Evolutionary conservation across 495 filamentous ascomycete genomes (phyloP).

Genomic region (Neurospora hispaniola): DNA sequence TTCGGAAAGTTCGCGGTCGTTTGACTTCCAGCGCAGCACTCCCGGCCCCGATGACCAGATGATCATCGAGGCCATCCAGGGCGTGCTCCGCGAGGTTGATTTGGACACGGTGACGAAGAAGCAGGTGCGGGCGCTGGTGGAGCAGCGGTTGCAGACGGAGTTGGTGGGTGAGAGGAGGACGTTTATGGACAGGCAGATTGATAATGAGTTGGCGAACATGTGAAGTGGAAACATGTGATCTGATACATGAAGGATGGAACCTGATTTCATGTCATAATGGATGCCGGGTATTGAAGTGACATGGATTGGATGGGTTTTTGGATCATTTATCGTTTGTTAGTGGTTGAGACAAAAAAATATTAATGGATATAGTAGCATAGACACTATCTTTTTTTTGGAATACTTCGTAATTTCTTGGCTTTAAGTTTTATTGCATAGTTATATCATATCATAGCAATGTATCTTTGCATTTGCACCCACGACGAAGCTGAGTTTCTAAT

Average conservation of each 20-base stretch:
- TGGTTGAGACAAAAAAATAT: not conserved
- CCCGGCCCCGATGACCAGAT: conserved; percentile 60
- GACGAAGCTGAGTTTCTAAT: too few species aligned
- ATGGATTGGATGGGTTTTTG: not conserved
- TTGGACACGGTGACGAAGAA: conserved; percentile 96
- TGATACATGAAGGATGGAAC: not conserved
- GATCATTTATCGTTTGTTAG: not conserved
- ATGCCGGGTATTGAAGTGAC: not conserved
- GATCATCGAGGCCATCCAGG: conserved; percentile 75
- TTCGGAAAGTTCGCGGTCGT: conserved; percentile 49
- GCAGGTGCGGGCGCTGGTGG: conserved; percentile 83
- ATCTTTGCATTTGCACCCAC: not conserved
- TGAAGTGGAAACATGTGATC: conserved; percentile 26
- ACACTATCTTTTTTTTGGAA: not conserved
- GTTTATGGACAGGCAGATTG: conserved; percentile 86
- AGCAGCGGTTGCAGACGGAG: conserved; percentile 84
- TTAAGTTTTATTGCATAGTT: not conserved
- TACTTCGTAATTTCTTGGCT: not conserved
- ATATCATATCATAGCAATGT: not conserved
- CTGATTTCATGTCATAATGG: not conserved
- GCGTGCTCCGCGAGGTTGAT: conserved; percentile 80
- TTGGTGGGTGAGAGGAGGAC: conserved; percentile 67
- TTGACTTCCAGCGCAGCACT: conserved; percentile 61
- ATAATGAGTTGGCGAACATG: conserved; percentile 90
- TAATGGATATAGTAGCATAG: not conserved